These are phyloP conservation scores for Lasiosphaeriaceae sp. DNA, from an alignment of 495 filamentous ascomycete species.

Conservation along the genomic window DNA sequence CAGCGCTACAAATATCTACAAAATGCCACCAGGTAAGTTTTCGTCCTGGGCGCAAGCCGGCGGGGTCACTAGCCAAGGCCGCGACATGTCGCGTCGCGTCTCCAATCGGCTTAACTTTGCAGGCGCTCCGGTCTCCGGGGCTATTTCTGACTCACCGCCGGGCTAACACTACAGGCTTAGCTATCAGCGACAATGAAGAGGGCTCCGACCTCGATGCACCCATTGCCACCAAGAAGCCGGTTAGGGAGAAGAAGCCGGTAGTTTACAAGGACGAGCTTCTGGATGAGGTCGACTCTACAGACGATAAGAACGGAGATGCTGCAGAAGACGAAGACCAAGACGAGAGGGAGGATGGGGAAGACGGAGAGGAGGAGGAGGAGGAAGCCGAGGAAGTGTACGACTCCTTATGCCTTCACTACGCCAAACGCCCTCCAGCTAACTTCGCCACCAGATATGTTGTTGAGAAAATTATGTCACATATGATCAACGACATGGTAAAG, in stretches of 20 bases:
- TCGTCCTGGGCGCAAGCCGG: neutral
- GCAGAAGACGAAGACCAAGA: slow-evolving; percentile 35
- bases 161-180: slow-evolving; percentile 4
- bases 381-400: slow-evolving; percentile 42
- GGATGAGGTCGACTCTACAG: slow-evolving; percentile 20
- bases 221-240: slow-evolving; percentile 12
- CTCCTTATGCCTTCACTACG: neutral
- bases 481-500: slow-evolving; percentile 46
- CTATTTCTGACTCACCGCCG: neutral
- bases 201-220: slow-evolving; percentile 27
- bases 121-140: neutral
- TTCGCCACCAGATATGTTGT: slow-evolving; percentile 46
- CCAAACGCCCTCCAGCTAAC: slow-evolving; percentile 4
- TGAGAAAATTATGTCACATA: slow-evolving; percentile 53
- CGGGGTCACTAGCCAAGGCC: neutral
- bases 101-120: neutral
- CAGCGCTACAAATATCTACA: neutral
- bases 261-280: slow-evolving; percentile 14
- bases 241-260: slow-evolving; percentile 20
- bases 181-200: slow-evolving; percentile 39
- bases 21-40: slow-evolving; percentile 24
- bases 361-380: slow-evolving; percentile 35
- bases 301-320: slow-evolving; percentile 18
- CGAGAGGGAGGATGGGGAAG: slow-evolving; percentile 34
- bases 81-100: neutral